phyloP scores from a whole-genome alignment of 352 stramenopile species.

The Discostella stelligera region DNA sequence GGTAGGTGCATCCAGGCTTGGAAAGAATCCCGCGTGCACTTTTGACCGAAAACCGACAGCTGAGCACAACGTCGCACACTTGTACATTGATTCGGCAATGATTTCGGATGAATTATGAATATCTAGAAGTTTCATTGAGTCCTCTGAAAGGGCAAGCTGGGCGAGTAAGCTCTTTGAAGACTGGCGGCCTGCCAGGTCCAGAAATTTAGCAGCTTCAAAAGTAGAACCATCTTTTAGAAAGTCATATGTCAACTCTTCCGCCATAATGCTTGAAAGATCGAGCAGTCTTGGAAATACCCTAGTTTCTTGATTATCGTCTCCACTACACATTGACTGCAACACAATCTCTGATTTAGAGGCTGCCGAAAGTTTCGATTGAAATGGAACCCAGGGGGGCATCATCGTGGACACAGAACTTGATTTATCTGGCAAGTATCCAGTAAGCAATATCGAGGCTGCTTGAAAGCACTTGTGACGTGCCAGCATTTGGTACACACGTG shows the following conservation, averaged over 20 bases:
- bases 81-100: slow-evolving; percentile 15
- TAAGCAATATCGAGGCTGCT: slow-evolving; percentile 69
- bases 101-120: not conserved
- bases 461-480: slow-evolving; percentile 53
- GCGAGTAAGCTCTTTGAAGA: slow-evolving; percentile 57
- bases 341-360: slow-evolving; percentile 50
- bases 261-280: slow-evolving; percentile 57
- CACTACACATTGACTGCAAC: slow-evolving; percentile 61
- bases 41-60: slow-evolving; percentile 7
- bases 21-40: not conserved
- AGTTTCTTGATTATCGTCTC: slow-evolving; percentile 62
- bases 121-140: slow-evolving; percentile 7
- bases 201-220: slow-evolving; percentile 61
- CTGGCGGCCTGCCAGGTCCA: slow-evolving; percentile 67
- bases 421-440: slow-evolving; percentile 48
- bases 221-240: slow-evolving; percentile 38
- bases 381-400: slow-evolving; percentile 70
- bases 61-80: slow-evolving; percentile 23
- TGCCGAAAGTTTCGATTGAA: slow-evolving; percentile 57
- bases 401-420: slow-evolving; percentile 54
- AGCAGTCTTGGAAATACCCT: slow-evolving; percentile 45
- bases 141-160: slow-evolving; percentile 53
- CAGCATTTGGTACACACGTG: slow-evolving; percentile 67
- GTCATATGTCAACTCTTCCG: slow-evolving; percentile 51
- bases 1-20: not conserved